A percentile compares a stretch with the other conserved stretches of the same genome.
Conservation (phyloP, 2,329 filamentous ascomycete genomes). For the Ceratocystis huliohia region DNA sequence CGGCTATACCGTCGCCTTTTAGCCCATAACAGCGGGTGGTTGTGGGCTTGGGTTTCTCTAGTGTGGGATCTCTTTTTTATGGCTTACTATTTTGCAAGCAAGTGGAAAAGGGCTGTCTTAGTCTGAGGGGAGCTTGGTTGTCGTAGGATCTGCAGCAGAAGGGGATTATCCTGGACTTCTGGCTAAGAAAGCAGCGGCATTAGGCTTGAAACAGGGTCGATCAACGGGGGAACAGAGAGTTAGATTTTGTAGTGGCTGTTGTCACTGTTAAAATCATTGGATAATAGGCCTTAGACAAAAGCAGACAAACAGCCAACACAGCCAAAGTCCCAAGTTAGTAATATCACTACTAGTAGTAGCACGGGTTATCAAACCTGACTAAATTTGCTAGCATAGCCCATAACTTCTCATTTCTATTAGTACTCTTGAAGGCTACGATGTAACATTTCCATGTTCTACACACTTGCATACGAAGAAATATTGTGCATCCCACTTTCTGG, state of each 20-base stretch:
- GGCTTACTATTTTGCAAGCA: not conserved
- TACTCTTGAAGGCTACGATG: not conserved
- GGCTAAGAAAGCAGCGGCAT: not conserved
- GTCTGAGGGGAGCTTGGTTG: not conserved
- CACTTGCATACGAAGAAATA: not conserved
- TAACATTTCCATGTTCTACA: slow-evolving; percentile 5
- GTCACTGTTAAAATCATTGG: no score
- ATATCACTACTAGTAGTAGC: no score
- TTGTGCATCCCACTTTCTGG: slow-evolving; percentile 8
- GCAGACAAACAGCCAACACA: not conserved
- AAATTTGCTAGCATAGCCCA: not conserved
- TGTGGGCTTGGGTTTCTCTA: not conserved
- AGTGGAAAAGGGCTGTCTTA: not conserved
- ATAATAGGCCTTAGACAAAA: not conserved
- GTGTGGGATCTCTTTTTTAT: not conserved
- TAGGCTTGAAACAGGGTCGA: slow-evolving; percentile 1
- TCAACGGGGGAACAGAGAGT: not conserved
- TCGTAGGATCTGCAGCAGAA: not conserved
- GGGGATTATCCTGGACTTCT: not conserved
- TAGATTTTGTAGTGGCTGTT: no score
- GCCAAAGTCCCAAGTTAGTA: no score
- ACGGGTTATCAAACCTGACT: no score
- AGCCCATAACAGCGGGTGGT: not conserved
- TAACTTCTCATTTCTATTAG: not conserved
- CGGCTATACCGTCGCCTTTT: not conserved